A percentile compares a stretch with the other conserved stretches of the same genome.
These are phyloP conservation scores for Zygotorulaspora florentina DNA, from an alignment of 805 yeast species.

Conservation along the genomic window DNA sequence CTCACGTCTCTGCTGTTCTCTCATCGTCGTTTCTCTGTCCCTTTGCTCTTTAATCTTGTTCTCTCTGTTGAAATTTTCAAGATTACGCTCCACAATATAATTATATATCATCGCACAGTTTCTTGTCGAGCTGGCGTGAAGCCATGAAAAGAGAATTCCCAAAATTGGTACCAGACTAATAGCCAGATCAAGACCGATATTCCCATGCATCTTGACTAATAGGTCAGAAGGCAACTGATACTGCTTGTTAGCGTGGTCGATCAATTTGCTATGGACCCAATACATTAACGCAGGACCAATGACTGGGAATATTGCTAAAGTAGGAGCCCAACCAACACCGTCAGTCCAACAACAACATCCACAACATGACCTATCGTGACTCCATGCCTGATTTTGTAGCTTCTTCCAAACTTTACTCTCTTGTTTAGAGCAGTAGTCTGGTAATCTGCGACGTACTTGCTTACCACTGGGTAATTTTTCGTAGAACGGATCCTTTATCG, in stretches of 20 bases:
- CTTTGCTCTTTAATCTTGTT: constrained; percentile 8
- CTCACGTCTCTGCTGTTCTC: background rate
- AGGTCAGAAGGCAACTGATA: constrained; percentile 55
- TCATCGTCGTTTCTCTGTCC: background rate
- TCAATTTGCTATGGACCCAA: constrained; percentile 65
- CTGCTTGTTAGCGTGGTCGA: constrained; percentile 52
- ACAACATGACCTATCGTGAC: constrained; percentile 75
- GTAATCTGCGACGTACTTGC: constrained; percentile 54
- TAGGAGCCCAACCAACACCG: constrained; percentile 75
- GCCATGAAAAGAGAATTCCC: constrained; percentile 75
- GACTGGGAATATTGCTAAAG: constrained; percentile 67
- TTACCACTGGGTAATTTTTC: constrained; percentile 48
- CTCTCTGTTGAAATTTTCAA: constrained; percentile 13
- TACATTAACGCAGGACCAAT: constrained; percentile 86
- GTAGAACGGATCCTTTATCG: constrained; percentile 54
- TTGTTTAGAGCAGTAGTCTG: constrained; percentile 50
- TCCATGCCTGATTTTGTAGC: constrained; percentile 79
- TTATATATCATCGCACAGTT: constrained; percentile 78
- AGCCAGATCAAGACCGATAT: constrained; percentile 68
- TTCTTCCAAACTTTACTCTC: constrained; percentile 69
- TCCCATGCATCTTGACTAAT: constrained; percentile 67
- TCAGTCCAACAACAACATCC: constrained; percentile 64
- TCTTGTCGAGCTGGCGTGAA: constrained; percentile 81
- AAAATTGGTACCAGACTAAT: constrained; percentile 76
- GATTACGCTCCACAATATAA: constrained; percentile 23